Base-by-base conservation (phyloP, 805 yeast species). In the Saccharomycopsis capsularis region DNA sequence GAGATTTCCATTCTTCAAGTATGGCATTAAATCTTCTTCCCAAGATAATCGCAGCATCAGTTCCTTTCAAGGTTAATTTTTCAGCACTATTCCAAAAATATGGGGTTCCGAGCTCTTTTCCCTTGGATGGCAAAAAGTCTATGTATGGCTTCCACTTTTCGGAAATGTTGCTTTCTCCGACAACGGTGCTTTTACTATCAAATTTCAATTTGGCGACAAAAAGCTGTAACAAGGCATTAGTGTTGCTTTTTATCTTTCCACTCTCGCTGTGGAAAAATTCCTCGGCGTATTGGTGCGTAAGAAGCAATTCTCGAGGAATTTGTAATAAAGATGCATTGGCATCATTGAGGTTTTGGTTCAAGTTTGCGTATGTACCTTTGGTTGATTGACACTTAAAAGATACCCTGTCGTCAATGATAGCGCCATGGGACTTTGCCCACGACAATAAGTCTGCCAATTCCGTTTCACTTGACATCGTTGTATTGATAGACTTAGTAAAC, bases 41-140 rank as follows among this genome's bases (percentile, higher is more conserved):
- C 30, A 82, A 60, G 1, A 81, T 71, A 39, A 73, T 66, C n/a
- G 73, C 75, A 23, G 86, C 69, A 44, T 88, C 90, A 0, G 95
- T 82, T 0, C 90, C 90, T 39, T 71, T 67, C 9, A 89, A 61
- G 30, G 71, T 59, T 3, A 65, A 61, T 47, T 76, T 68, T 39
- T 82, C 85, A 2, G 64, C 66, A 0, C 69, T 59, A 29, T 66
- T 66, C 88, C 90, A 89, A 55, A 76, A 78, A 46, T 76, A 74
- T 1, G 96, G 95, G 9, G 81, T 69, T n/a, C 72, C 71, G 19
- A 78, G 69, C 4, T 68, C 64, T 1, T 58, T 60, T 9, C 73
- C 65, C 3, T 63, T 57, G 2, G 71, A 32, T 2, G 87, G 84
- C 18, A 81, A 61, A 13, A 67, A 59, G 37, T 71, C 64, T 35